Evolutionary conservation across 139 green algal genomes (phyloP).

Genomic region (Pseudopediastrum boryanum): DNA sequence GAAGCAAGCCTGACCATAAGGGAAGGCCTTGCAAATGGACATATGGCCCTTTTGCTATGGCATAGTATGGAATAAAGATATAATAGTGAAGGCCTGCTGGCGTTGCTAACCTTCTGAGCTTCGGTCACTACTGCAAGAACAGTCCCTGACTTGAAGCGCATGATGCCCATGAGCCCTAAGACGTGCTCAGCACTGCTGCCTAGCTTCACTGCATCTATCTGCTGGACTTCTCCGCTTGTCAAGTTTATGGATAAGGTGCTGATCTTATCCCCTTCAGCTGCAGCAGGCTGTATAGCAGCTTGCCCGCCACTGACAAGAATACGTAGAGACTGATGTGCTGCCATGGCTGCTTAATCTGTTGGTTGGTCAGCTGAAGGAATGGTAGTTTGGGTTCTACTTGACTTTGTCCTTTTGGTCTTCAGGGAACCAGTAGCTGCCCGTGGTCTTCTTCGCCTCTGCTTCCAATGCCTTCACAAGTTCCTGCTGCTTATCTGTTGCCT

Average conservation of each 20-base stretch:
- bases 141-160: constrained; percentile 41
- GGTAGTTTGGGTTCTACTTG: not conserved
- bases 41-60: too few species aligned
- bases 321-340: constrained; percentile 4
- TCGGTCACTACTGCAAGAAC: constrained; percentile 66
- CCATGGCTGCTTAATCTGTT: not conserved
- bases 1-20: too few species aligned
- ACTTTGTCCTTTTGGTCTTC: not conserved
- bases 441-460: constrained; percentile 31
- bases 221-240: not conserved
- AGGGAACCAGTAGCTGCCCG: constrained; percentile 26
- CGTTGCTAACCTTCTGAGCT: constrained; percentile 46
- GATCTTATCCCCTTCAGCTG: not conserved
- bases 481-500: not conserved
- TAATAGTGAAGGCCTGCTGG: too few species aligned
- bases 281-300: constrained; percentile 33
- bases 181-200: constrained; percentile 34
- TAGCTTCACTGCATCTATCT: not conserved
- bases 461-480: constrained; percentile 11
- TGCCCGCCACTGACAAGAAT: constrained; percentile 7
- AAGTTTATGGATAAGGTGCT: constrained; percentile 36
- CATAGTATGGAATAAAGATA: too few species aligned
- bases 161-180: constrained; percentile 46
- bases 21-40: too few species aligned
- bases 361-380: not conserved